phyloP scores from a whole-genome alignment of 805 yeast genomes.

The Wickerhamiella occidentalis region DNA sequence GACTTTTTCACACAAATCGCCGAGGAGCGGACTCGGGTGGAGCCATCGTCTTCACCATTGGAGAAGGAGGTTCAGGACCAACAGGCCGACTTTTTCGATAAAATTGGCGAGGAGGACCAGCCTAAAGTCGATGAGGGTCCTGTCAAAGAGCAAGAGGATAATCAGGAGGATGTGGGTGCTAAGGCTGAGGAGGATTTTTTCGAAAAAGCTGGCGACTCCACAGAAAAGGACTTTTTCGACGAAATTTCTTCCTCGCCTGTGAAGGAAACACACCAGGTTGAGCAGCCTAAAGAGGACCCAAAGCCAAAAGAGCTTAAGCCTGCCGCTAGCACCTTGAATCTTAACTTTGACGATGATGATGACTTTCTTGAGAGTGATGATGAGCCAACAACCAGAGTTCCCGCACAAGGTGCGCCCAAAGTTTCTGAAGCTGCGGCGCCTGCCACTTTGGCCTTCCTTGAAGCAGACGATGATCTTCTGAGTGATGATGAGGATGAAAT shows the following conservation, averaged over 20 bases:
- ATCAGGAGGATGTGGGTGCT: not conserved
- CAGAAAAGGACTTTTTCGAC: conserved; percentile 9
- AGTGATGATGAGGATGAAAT: conserved; percentile 23
- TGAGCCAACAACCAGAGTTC: conserved; percentile 1
- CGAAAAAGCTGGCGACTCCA: not conserved
- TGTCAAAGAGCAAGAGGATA: not conserved
- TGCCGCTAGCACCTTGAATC: conserved; percentile 1
- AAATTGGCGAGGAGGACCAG: conserved; percentile 6
- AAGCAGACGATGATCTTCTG: conserved; percentile 27
- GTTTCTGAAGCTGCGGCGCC: too few relatives aligned
- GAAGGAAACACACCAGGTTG: not conserved
- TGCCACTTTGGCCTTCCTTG: conserved; percentile 24
- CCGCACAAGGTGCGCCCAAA: not conserved
- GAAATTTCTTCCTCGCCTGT: not conserved
- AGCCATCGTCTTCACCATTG: not conserved
- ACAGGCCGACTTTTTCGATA: conserved; percentile 10
- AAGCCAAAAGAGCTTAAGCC: not conserved
- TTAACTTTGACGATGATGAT: conserved; percentile 19
- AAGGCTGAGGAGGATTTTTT: conserved; percentile 5
- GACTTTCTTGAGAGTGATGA: conserved; percentile 20
- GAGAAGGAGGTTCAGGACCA: not conserved
- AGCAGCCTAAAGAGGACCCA: not conserved
- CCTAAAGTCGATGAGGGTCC: not conserved
- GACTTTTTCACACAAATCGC: not conserved
- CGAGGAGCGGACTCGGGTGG: not conserved